Evolutionary conservation across 129 eudicot genomes (phyloP).

Genomic region (Chrysanthemum seticuspe): DNA sequence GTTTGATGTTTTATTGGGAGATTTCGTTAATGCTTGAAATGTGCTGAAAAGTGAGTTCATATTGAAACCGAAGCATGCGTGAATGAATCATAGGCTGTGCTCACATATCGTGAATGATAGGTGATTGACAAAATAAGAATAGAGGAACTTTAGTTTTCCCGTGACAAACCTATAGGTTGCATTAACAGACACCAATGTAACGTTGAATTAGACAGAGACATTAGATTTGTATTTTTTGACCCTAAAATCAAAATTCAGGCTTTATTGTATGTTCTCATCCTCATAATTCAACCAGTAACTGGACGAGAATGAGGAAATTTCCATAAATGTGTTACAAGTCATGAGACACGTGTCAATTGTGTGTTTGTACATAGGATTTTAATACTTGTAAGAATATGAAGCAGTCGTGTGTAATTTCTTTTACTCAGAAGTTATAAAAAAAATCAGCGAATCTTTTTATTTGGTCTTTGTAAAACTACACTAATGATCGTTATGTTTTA

Average conservation of each 20-base stretch:
- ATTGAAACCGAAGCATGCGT: no score
- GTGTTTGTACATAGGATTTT: background rate
- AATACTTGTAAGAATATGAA: constrained; percentile 3
- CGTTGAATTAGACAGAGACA: background rate
- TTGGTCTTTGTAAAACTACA: no score
- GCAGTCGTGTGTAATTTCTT: background rate
- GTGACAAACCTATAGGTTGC: background rate
- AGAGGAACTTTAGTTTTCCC: background rate
- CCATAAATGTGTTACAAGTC: background rate
- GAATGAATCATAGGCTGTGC: no score
- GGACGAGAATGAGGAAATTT: background rate
- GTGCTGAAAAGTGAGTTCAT: no score
- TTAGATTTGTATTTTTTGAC: background rate
- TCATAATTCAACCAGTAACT: background rate
- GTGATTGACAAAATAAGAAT: background rate
- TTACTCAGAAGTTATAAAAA: no score
- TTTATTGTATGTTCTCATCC: background rate
- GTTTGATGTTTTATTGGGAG: background rate
- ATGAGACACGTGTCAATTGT: background rate
- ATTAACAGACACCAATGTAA: background rate
- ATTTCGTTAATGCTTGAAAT: no score
- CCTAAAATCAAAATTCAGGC: background rate
- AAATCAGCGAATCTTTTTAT: background rate
- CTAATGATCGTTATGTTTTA: background rate
- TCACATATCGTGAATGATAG: background rate